Conservation (phyloP, 176 grass and related monocot genomes). For the Triticum urartu region DNA sequence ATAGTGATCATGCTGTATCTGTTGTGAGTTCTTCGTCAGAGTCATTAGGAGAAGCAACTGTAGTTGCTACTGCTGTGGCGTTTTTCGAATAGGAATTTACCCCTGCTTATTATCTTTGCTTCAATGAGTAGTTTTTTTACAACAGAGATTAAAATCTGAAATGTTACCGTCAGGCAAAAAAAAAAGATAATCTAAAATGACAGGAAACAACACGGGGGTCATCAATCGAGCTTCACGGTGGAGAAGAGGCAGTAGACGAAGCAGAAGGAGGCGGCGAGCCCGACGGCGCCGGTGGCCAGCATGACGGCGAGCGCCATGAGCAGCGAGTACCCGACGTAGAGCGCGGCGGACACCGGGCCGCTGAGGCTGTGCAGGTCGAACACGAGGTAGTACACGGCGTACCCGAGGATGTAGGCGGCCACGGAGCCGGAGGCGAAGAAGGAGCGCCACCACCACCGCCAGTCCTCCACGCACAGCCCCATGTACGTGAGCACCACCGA, state of each 20-base stretch:
- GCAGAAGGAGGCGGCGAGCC: conserved; percentile 54
- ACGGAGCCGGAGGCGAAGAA: conserved; percentile 77
- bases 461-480: conserved; percentile 62
- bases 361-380: conserved; percentile 78
- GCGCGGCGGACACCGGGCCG: conserved; percentile 53
- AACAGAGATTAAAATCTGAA: too few species aligned
- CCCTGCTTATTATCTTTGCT: too few species aligned
- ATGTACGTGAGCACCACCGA: conserved; percentile 64
- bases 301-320: conserved; percentile 74
- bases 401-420: conserved; percentile 52
- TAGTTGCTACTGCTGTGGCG: too few species aligned
- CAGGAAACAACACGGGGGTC: too few species aligned
- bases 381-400: conserved; percentile 65
- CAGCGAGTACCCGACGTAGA: conserved; percentile 71
- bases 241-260: conserved; percentile 76
- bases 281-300: conserved; percentile 73
- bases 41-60: too few species aligned
- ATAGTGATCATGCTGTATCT: too few species aligned
- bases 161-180: too few species aligned
- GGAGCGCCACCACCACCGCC: conserved; percentile 77
- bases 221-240: conserved; percentile 71
- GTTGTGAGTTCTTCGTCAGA: too few species aligned
- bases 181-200: too few species aligned
- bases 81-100: too few species aligned
- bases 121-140: too few species aligned